Evolutionary conservation across 352 stramenopile genomes (phyloP), one percentile per base, ranked within the genome.

Genomic region (Phytophthora aleatoria): DNA sequence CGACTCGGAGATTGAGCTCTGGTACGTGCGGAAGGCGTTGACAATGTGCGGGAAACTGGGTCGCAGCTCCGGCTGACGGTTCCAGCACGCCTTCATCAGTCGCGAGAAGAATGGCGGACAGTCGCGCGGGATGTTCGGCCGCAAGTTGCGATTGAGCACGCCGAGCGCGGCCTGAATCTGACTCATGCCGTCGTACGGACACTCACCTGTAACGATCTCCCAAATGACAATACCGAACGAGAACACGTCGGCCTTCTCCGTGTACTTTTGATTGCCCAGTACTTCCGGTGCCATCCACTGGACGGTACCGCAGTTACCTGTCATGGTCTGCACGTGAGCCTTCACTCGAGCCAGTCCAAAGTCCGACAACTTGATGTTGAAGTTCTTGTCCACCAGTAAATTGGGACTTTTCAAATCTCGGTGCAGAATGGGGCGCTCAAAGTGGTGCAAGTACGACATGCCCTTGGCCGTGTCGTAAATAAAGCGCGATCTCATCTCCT

Each of bases 171-270:
- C 78, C 54, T 94, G 83, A 52, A 95, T 90, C 55, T 91, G 87
- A 43, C 83, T 81, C 86, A 96, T 92, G 5, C 86, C 90, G 50
- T 94, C 84, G 72, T 96, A 96, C 26, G 90, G 90, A 59, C 92
- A 94, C 52, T 86, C 78, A 12, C 89, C 76, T 9, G 89, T 92
- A 50, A 95, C 89, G 47, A 96, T 94, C 64, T 97, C 89, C 89
- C 90, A 97, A 50, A 97, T 86, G 31, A 97, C 92, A 53, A 97
- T 96, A 8, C 78, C 87, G 52, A 97, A 95, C 44, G 83, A 94
- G 60, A 95, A 97, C 12, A 97, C 89, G 49, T 97, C 89, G 3
- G 87, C 87, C 69, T 96, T 96, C 59, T 97, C 90, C 33, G 88
- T 96, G 76, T 96, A 96, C 69, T 92, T 89, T 39, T 95, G 81